Evolutionary conservation across 345 rosid genomes (phyloP), one percentile per base, ranked within the genome.

Genomic region (Pugionium cornutum): DNA sequence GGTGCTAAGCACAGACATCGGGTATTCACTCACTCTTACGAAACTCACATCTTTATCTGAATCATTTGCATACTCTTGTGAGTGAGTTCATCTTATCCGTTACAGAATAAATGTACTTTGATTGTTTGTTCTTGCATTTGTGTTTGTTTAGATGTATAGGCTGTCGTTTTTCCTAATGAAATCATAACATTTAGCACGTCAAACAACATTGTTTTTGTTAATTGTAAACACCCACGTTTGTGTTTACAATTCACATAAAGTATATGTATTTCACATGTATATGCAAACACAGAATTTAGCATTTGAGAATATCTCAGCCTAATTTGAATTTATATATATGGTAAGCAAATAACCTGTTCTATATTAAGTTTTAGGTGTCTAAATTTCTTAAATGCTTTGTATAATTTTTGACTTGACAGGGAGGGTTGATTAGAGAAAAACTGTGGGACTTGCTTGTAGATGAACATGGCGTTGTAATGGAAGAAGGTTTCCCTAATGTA

Each of bases 401-500:
- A 50, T 26, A 27, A 28, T 68, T 63, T 39, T 43, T 35, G 55
- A 48, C 1, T 58, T 36, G 47, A 48, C 70, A 90, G 99, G 97
- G 98, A 56, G 96, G 99, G 39, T 30, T 82, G 4, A 81, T 90
- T 44, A 81, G 97, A 72, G 96, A 88, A 76, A 84, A 88, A 43
- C 62, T 94, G 43, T 94, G 99, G 96, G 96, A 86, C 43, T 72
- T 90, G 75, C 65, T 94, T 82, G 87, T 75, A 3, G 80, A 82
- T 30, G 83, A 85, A 59, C 79, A 80, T 0, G 78, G 84, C 2
- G 74, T 85, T 18, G 35, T 88, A 39, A 84, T 94, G 88, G 96
- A 94, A 82, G 99, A 94, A 85, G 99, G 99, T 60, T 94, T 94
- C 61, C 96, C 99, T 6, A 90, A 86, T 75, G 95, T 91, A 53